Conservation (phyloP, 345 rosid species). For the Hibiscus tridactylites region DNA sequence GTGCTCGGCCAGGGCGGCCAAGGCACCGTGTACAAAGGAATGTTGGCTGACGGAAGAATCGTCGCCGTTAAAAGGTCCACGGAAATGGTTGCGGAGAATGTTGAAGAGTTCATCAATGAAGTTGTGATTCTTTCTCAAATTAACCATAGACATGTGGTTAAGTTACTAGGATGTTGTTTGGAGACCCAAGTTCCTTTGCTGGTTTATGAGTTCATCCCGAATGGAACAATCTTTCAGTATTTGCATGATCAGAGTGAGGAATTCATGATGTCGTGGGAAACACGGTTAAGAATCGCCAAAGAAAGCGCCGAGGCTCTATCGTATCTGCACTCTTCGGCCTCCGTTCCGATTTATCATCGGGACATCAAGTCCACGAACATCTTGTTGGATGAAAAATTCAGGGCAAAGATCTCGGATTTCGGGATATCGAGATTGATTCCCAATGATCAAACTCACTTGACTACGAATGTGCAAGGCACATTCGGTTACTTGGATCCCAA, state of each 20-base stretch:
- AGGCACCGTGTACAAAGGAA: background rate
- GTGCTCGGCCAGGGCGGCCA: background rate
- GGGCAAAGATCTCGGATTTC: background rate
- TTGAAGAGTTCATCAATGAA: background rate
- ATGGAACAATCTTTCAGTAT: background rate
- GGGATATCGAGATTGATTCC: background rate
- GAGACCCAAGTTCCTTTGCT: background rate
- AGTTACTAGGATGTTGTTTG: background rate
- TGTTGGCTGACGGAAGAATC: background rate
- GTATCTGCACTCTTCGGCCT: background rate
- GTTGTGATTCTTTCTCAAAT: background rate
- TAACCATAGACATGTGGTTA: background rate
- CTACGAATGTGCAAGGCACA: background rate
- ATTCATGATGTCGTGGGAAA: background rate
- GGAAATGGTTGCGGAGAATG: background rate
- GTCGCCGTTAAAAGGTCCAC: background rate
- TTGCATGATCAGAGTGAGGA: background rate
- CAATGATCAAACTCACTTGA: background rate
- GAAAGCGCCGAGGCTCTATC: background rate
- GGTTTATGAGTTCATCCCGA: background rate
- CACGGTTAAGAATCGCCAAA: background rate
- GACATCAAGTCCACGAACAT: background rate
- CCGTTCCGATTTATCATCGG: background rate
- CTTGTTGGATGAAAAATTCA: background rate
- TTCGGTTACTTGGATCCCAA: background rate